Conservation (phyloP, 1,284 basidiomycete species). For the Ustilago crameri region DNA sequence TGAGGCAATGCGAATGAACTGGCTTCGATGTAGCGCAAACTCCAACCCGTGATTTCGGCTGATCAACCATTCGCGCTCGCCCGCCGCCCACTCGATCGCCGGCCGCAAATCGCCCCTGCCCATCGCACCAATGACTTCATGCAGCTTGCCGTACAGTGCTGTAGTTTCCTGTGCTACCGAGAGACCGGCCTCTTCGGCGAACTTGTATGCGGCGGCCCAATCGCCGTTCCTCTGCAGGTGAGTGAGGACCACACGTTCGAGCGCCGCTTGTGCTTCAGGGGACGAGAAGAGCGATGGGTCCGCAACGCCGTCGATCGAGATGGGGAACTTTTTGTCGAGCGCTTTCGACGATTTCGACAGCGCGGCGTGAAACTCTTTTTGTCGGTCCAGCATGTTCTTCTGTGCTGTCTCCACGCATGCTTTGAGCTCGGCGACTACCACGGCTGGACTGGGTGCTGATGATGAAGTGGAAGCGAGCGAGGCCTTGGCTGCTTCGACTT, state of each 20-base stretch:
- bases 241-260: constrained; percentile 53
- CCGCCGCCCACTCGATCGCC: constrained; percentile 56
- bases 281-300: constrained; percentile 55
- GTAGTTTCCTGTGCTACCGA: constrained; percentile 14
- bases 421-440: constrained; percentile 37
- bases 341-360: constrained; percentile 57
- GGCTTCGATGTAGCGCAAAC: constrained; percentile 57
- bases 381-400: constrained; percentile 52
- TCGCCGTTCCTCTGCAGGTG: constrained; percentile 61
- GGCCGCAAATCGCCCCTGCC: constrained; percentile 46
- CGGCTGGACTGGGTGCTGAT: constrained; percentile 11
- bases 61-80: constrained; percentile 39
- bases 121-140: constrained; percentile 31
- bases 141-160: constrained; percentile 28
- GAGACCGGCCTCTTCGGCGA: constrained; percentile 40
- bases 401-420: constrained; percentile 39
- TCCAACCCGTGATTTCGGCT: constrained; percentile 51
- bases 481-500: constrained; percentile 50
- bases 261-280: constrained; percentile 40
- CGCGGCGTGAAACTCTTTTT: constrained; percentile 58
- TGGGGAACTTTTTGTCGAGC: constrained; percentile 61
- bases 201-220: constrained; percentile 44
- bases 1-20: constrained; percentile 57
- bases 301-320: constrained; percentile 50
- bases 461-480: constrained; percentile 16